Evolutionary conservation across 768 basidiomycete species (phyloP), one percentile per base, ranked within the genome.

Genomic region (Podaxis mareebaensis): DNA sequence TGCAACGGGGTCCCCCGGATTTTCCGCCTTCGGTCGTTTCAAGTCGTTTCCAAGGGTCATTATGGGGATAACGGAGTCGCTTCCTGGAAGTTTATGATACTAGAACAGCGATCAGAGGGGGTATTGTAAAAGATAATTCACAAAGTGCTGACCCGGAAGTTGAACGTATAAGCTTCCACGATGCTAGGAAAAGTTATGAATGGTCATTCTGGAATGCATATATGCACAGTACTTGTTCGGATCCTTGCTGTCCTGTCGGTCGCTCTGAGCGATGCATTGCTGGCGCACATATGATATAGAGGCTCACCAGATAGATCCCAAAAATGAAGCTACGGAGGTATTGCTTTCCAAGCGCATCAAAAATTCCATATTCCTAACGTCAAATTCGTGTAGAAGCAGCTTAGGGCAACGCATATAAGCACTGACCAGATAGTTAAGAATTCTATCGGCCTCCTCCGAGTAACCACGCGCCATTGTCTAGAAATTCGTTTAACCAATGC

Each of bases 321-420:
- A 95, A 92, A 58, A 94, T 88, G 73, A 93, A 93, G 68, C 89
- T 92, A 53, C 85, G 86, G 52, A 96, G 83, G 74, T 93, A 96
- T 66, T 87, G 88, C 70, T 89, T 93, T 70, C 92, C 84, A 38
- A 96, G 76, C 0, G 94, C 94, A 64, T 95, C 90, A 66, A 92
- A 93, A 48, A 95, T 92, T 0, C 94, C 94, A 62, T 85, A 78
- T 75, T 96, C 93, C 93, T 95, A 59, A 30, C 3, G 12, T 26
- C 13, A 22, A 3, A 49, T 10, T 8, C 17, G 22, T 60, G 20
- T 61, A 20, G 11, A 65, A 40, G 58, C 39, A 51, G 24, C 44
- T 58, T 46, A 24, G 7, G 40, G 4, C 48, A 62, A 59, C 42
- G 65, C 56, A 64, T 55, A 66, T 68, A 53, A 51, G 46, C 42